Evolutionary conservation across 352 stramenopile species (phyloP).

Genomic region (Phytophthora rubi): DNA sequence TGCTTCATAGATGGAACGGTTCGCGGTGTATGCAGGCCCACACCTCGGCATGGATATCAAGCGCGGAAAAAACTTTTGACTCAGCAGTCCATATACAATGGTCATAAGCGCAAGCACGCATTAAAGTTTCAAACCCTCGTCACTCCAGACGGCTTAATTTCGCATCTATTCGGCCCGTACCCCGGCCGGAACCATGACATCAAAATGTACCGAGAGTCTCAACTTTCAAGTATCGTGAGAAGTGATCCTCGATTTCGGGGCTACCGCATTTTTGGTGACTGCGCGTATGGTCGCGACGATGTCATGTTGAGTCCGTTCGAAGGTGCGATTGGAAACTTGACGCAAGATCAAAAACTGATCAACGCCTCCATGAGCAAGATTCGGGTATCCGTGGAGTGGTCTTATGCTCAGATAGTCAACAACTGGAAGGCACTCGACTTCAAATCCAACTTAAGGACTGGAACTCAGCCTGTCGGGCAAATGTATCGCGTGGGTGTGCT

Average conservation of each 20-base stretch:
- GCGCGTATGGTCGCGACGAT: conserved; percentile 3
- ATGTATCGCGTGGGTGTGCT: conserved; percentile 16
- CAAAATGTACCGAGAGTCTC: conserved; percentile 3
- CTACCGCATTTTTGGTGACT: conserved; percentile 3
- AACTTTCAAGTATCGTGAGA: background rate
- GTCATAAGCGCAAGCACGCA: background rate
- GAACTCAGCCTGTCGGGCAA: conserved; percentile 3
- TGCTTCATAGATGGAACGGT: conserved; percentile 8
- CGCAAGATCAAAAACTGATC: background rate
- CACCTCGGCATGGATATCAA: background rate
- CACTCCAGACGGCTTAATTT: conserved; percentile 6
- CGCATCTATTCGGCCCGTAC: background rate
- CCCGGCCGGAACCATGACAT: conserved; percentile 6
- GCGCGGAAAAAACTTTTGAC: background rate
- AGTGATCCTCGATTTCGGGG: background rate
- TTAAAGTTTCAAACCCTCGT: conserved; percentile 6
- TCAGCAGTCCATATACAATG: conserved; percentile 6
- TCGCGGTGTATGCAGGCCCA: background rate
- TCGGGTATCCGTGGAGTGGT: conserved; percentile 9
- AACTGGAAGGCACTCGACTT: conserved; percentile 10
- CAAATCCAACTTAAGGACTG: conserved; percentile 2
- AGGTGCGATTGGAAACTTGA: background rate
- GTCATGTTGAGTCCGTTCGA: conserved; percentile 1
- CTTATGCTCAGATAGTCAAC: conserved; percentile 11
- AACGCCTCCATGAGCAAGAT: conserved; percentile 8